Evolutionary conservation across 495 filamentous ascomycete species (phyloP), one percentile per base, ranked within the genome.

Genomic region (Aspergillus wentii): DNA sequence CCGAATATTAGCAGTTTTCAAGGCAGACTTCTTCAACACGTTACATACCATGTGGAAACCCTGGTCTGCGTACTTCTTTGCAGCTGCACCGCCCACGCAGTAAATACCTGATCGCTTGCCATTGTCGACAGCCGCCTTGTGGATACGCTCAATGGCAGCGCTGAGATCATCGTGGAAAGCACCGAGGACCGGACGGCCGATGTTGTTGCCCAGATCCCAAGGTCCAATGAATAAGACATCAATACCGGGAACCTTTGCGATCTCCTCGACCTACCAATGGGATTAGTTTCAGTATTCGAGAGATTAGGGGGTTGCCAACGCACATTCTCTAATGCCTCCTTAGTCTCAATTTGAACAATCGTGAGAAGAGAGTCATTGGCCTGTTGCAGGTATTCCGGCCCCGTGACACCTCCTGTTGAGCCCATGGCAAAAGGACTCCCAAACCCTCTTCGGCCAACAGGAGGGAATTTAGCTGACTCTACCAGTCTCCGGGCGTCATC

Each of bases 291-390:
- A 29, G 26, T 13, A 3, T 29, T 29, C 26, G 4, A 4, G 26
- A 6, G 4, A 4, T 29, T n/a, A 3, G 33, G 21, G 8, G n/a
- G 10, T 13, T 15, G 8, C 17, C 5, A 22, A 22, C 28, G 17
- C 28, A 48, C 44, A 40, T 76, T 67, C 3, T 84, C 75, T 28
- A 92, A 62, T 0, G 85, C 85, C 47, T 81, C 81, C 43, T 68
- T 68, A 1, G 87, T 92, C 60, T 94, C 87, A 38, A 92, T 89
- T 65, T 92, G 87, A 19, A 89, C 75, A 50, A 87, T 83, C 13
- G 80, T 87, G 18, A 88, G 57, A 16, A 90, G 64, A 25, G 73
- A 68, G 9, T 77, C 72, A 57, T 91, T 90, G 15, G 85, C 83
- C 40, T 87, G 74, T 48, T 83, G 75, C 20, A 88, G 71, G 44